Base-by-base conservation (phyloP, 1,284 basidiomycete species). In the Trichosporon sp. region DNA sequence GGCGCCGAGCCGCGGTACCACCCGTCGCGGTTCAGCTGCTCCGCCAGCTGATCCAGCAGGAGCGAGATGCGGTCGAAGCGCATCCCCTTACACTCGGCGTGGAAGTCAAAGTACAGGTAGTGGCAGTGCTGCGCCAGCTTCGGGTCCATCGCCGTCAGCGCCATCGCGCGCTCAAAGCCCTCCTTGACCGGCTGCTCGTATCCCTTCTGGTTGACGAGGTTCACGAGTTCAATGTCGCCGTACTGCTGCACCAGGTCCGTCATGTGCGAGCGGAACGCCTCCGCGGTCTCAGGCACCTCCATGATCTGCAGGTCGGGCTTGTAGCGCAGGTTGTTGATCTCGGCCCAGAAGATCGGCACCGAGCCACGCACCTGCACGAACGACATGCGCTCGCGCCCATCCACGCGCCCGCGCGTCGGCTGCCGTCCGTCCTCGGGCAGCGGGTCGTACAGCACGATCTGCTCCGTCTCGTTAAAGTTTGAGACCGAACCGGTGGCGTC, bases 91-190 rank as follows among this genome's bases (percentile, higher is more conserved):
- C 96, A 98, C 83, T 98, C 95, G 75, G 89, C 90, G 83, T 98
- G 96, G 86, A 99, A 99, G 82, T 99, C 97, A 80, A 97, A 99
- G 86, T 98, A 98, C 72, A 92, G 87, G 80, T 99, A 99, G 78
- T 89, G 89, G 65, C 94, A 89, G 35, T 80, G 79, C 11, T 77
- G 71, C 35, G 77, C 75, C 15, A 83, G 76, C 15, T 72, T 34
- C 1, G 74, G 73, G 68, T 83, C 79, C 34, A 76, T 71, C 25
- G 80, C 77, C 27, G 78, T 73, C 9, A 79, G 75, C 18, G 68
- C 68, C 44, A 98, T 84, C 67, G 89, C 87, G 34, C 88, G 87
- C 82, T 99, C 97, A 79, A 92, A 98, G 0, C 92, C 95, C 70
- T 98, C 95, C 85, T 99, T 99, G 75, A 99, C 88, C 7, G 95